Evolutionary conservation across 768 basidiomycete species (phyloP).

Genomic region (Suillus clintonianus): DNA sequence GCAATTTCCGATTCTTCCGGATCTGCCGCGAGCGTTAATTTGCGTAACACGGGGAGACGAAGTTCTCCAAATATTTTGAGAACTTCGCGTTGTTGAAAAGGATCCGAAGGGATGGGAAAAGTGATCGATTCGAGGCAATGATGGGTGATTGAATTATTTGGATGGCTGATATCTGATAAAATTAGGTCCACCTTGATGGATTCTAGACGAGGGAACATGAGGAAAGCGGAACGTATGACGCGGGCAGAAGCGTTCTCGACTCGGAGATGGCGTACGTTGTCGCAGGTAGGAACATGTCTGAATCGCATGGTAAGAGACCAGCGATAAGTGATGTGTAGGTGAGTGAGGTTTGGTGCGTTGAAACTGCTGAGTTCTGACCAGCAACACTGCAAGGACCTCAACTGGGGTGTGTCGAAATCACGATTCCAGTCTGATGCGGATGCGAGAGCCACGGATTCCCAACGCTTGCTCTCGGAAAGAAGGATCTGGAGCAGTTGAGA

Average conservation of each 20-base stretch:
- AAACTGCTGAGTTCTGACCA: neutral
- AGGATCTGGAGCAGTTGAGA: neutral
- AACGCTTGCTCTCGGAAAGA: neutral
- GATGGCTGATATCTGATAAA: neutral
- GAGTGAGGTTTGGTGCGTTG: neutral
- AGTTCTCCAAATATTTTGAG: neutral
- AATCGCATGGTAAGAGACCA: neutral
- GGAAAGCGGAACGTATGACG: neutral
- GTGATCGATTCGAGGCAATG: neutral
- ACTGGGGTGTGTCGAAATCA: neutral
- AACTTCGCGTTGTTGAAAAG: neutral
- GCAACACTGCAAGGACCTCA: neutral
- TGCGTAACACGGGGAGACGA: neutral
- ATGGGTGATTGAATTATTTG: neutral
- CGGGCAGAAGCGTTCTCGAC: neutral
- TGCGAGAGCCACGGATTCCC: neutral
- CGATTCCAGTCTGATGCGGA: no score
- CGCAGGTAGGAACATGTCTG: neutral
- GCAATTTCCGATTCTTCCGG: neutral
- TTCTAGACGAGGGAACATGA: neutral
- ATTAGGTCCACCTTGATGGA: neutral
- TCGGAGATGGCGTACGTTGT: neutral
- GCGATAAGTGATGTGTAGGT: neutral
- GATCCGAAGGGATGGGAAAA: neutral
- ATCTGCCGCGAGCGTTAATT: neutral